Evolutionary conservation across 805 yeast genomes (phyloP), one percentile per base, ranked within the genome.

Genomic region (Saturnispora serradocipensis): DNA sequence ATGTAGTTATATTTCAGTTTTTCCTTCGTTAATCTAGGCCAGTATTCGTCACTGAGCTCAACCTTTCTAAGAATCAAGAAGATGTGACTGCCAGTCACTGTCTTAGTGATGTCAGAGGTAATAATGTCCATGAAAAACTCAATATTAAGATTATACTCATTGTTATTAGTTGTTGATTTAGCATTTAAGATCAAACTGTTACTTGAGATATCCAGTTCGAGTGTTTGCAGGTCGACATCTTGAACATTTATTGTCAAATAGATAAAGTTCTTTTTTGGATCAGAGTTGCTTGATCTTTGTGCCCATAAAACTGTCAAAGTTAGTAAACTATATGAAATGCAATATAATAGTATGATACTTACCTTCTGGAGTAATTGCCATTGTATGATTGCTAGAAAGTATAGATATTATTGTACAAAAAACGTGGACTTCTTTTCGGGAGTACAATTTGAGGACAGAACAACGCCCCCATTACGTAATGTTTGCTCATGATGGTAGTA

Each of bases 21-120:
- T 61, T 86, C 90, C 71, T 89, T 90, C 52, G 90, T 85, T 66
- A 91, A 77, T 65, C 98, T 81, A 60, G 99, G 98, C 99, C 99
- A 91, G 75, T 70, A 91, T 65, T 89, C 97, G 53, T 72, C 80
- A 59, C 78, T 74, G 22, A 75, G 66, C 51, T 77, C 80, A 64
- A 78, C 77, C 78, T 93, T 88, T 71, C 84, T 76, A 58, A 90
- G 66, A 49, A 82, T 75, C 55, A 87, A 78, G 60, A 73, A 73
- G 53, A 86, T 59, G 56, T 81, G 81, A 54, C 86, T 82, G 40
- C 85, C 88, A 13, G 82, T 77, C 47, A 77, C 72, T 54, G 74
- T 74, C 59, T 78, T 75, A 45, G 70, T 68, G 6, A 93, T 81
- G 47, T 78, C 68, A 42, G 80, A 84, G 0, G 82, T 75, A 59